Evolutionary conservation across 2,329 filamentous ascomycete genomes (phyloP), one percentile per base, ranked within the genome.

Genomic region (Achaetomium macrosporum): DNA sequence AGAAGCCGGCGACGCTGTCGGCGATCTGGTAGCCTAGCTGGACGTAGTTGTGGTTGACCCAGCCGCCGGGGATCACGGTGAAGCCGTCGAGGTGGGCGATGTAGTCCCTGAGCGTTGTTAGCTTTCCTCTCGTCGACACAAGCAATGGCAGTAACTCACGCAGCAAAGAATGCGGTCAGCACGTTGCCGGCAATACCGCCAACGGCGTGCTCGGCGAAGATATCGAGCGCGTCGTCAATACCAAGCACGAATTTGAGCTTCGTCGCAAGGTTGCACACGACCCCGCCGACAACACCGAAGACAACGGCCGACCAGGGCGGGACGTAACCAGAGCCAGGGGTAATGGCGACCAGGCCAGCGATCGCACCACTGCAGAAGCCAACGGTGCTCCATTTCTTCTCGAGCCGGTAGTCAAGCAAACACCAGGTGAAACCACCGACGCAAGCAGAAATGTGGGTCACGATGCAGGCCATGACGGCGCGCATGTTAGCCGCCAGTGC

Each of bases 301-400:
- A 82, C 72, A 52, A 84, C 72, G 8, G 80, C 73, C 1, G 74
- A 76, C 74, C 81, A 82, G 31, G 78, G 77, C 5, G 88, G 87
- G 1, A 95, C 83, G 72, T 84, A 92, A 64, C 90, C 88, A 13
- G 90, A 87, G 3, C 85, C 87, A 6, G 89, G 87, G 9, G 90
- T 93, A 50, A 93, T 93, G 60, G 89, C 88, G 35, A 96, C 90
- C 19, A 96, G 82, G 48, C 89, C 88, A 29, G 88, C 86, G 66
- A 96, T 91, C 61, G 84, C 85, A 57, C 91, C 91, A 37, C 89
- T 93, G 76, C 90, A 93, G 87, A 91, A 91, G 42, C 90, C 90
- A 63, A 96, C 87, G 72, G 92, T 90, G 58, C 87, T 92, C 88
- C 90, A 96, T 73, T 95, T 96, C 66, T 78, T 82, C 74, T 95